These are phyloP conservation scores for Axilococcus clingmanii DNA, from an alignment of 139 green algal species.

Conservation along the genomic window DNA sequence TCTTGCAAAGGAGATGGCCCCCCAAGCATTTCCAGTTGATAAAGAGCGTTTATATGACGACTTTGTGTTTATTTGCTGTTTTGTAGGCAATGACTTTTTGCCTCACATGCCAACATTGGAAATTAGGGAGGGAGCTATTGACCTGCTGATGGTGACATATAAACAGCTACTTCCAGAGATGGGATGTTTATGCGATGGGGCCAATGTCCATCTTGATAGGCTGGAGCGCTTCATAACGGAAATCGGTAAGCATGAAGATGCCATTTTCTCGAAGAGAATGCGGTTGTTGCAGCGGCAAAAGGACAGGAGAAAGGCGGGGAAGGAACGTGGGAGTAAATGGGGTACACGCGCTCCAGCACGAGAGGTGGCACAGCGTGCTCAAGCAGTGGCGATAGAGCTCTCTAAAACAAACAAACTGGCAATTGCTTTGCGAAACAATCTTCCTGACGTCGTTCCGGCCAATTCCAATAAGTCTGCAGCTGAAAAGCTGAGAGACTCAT, in stretches of 20 bases:
- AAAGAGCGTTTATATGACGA: constrained; percentile 70
- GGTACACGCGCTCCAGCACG: constrained; percentile 3
- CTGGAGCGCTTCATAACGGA: constrained; percentile 87
- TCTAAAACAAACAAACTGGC: constrained; percentile 11
- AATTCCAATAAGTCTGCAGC: constrained; percentile 59
- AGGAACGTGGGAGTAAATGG: constrained; percentile 21
- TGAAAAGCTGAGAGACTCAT: constrained; percentile 39
- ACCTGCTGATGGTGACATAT: constrained; percentile 92
- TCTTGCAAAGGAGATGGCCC: constrained; percentile 72
- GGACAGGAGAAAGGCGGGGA: constrained; percentile 1
- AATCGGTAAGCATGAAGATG: constrained; percentile 75
- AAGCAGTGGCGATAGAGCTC: constrained; percentile 3
- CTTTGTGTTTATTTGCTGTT: constrained; percentile 99
- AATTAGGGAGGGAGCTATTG: constrained; percentile 91
- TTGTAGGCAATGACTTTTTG: constrained; percentile 98
- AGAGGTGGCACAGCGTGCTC: constrained; percentile 8
- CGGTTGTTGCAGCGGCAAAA: constrained; percentile 51
- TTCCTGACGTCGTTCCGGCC: neutral
- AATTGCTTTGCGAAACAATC: constrained; percentile 9
- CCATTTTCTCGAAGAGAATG: constrained; percentile 90
- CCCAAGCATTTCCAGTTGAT: constrained; percentile 43
- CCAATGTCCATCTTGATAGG: constrained; percentile 59
- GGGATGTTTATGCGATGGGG: constrained; percentile 75
- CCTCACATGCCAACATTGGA: constrained; percentile 99
- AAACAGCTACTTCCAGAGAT: constrained; percentile 64